Evolutionary conservation across 2,329 filamentous ascomycete species (phyloP).

Genomic region (Fusarium mangiferae): DNA sequence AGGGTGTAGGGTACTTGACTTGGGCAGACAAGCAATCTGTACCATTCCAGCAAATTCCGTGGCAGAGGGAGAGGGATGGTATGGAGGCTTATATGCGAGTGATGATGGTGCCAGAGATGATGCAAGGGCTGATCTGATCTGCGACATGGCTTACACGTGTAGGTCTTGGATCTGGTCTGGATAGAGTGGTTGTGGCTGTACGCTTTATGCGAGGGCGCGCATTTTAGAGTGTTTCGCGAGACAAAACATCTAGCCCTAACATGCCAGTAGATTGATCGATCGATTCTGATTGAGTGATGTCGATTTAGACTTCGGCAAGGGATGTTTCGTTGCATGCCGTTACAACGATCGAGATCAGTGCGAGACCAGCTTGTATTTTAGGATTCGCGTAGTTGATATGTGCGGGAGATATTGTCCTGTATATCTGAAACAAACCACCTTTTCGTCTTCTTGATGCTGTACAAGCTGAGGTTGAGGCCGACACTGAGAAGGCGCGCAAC

Average conservation of each 20-base stretch:
- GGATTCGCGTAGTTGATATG: background rate
- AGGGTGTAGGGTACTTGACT: conserved; percentile 8
- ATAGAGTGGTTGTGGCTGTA: background rate
- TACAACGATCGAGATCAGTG: conserved; percentile 20
- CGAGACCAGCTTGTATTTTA: background rate
- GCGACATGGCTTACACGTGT: conserved; percentile 24
- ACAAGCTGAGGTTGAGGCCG: background rate
- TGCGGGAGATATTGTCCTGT: too few species aligned
- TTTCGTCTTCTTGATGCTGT: background rate
- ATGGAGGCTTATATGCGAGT: conserved; percentile 22
- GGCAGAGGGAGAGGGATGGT: background rate
- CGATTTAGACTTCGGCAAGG: conserved; percentile 4
- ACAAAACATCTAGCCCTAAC: conserved; percentile 5
- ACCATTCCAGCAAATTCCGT: conserved; percentile 23
- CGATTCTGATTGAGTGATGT: background rate
- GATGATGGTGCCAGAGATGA: background rate
- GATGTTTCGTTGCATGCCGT: conserved; percentile 18
- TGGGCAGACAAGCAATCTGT: background rate
- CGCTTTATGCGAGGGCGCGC: conserved; percentile 18
- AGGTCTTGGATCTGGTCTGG: background rate
- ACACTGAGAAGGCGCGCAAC: background rate
- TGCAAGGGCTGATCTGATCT: conserved; percentile 11
- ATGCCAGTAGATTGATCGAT: conserved; percentile 5
- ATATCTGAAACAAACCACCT: background rate
- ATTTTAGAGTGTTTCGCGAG: background rate